phyloP scores from a whole-genome alignment of 345 rosid species.

The Lumnitzera littorea region DNA sequence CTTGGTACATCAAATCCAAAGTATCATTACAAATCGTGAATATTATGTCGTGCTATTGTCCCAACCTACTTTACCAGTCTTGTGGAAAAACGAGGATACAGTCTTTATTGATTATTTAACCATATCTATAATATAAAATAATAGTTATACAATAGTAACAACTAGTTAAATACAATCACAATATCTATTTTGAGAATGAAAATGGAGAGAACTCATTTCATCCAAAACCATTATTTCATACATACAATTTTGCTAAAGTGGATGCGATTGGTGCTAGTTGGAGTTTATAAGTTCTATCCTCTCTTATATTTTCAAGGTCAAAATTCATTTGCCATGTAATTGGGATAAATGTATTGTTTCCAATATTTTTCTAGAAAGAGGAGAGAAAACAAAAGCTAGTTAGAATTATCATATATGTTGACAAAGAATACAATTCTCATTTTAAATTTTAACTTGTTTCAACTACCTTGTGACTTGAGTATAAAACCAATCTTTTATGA shows the following conservation, averaged over 20 bases:
- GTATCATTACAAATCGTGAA: constrained; percentile 24
- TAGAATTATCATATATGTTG: neutral
- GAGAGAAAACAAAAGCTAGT: neutral
- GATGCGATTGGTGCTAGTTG: constrained; percentile 34
- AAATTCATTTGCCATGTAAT: constrained; percentile 34
- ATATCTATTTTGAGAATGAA: no score
- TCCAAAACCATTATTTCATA: neutral
- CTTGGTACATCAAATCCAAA: constrained; percentile 18
- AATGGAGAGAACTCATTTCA: no score
- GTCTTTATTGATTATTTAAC: neutral
- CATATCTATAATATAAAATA: neutral
- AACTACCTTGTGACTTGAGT: constrained; percentile 33
- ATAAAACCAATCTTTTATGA: constrained; percentile 26
- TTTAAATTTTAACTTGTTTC: no score
- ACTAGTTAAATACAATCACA: no score
- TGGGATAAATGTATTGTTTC: constrained; percentile 4
- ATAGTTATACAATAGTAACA: no score
- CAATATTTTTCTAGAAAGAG: neutral
- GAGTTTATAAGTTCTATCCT: constrained; percentile 20
- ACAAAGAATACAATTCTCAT: no score
- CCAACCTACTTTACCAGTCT: constrained; percentile 12
- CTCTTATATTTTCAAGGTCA: constrained; percentile 8
- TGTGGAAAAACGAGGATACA: constrained; percentile 2
- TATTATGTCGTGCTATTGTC: constrained; percentile 41
- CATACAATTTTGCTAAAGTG: neutral